phyloP scores from a whole-genome alignment of 1,139 yeast species.

The Nadsonia commutata region DNA sequence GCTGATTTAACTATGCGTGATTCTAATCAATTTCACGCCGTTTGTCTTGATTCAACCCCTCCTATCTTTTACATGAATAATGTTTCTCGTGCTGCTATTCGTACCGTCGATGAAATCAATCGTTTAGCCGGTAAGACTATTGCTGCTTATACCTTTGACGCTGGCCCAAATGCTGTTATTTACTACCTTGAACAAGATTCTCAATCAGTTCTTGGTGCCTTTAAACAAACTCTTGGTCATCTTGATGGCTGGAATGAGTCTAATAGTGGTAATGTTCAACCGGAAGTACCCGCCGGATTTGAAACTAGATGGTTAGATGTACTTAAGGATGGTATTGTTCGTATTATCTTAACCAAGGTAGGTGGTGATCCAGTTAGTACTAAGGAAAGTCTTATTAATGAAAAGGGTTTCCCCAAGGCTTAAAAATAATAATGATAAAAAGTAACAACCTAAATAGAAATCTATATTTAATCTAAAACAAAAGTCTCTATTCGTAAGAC shows the following conservation, averaged over 20 bases:
- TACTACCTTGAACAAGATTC: constrained; percentile 73
- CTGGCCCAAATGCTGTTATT: constrained; percentile 97
- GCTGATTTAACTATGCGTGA: constrained; percentile 91
- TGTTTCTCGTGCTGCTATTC: constrained; percentile 79
- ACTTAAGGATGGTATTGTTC: constrained; percentile 56
- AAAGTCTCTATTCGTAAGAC: constrained; percentile 3
- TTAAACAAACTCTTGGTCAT: constrained; percentile 30
- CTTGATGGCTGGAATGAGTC: constrained; percentile 53
- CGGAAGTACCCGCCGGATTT: constrained; percentile 24
- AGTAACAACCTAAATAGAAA: no score
- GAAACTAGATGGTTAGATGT: constrained; percentile 33
- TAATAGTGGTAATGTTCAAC: constrained; percentile 21
- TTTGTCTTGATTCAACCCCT: constrained; percentile 86
- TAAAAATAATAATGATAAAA: no score
- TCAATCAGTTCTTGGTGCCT: constrained; percentile 32
- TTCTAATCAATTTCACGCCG: constrained; percentile 94
- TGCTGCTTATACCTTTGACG: constrained; percentile 96
- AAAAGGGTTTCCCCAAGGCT: background rate
- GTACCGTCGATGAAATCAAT: constrained; percentile 67
- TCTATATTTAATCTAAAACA: no score
- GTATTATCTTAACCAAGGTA: constrained; percentile 67
- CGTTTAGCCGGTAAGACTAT: constrained; percentile 42
- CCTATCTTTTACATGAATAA: constrained; percentile 94
- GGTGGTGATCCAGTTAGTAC: constrained; percentile 60
- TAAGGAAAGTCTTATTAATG: constrained; percentile 1